Conservation (phyloP, 75 land plant species). For the Picea sitchensis region DNA sequence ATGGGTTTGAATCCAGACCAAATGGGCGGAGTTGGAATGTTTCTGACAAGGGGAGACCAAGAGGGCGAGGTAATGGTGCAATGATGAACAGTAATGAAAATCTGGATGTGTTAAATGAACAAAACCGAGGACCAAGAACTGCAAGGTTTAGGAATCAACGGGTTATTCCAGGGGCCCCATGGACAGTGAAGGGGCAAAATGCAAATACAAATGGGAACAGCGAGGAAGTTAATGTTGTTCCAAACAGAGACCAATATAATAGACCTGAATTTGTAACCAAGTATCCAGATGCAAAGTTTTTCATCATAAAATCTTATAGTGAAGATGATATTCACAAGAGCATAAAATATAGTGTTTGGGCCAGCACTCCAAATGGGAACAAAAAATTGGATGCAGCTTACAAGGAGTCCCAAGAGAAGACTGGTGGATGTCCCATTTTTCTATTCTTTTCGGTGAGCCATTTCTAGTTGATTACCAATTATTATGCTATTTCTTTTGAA, state of each 20-base stretch:
- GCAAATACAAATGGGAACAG: constrained; percentile 21
- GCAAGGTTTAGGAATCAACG: constrained; percentile 57
- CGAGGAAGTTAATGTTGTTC: constrained; percentile 27
- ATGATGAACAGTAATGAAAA: constrained; percentile 57
- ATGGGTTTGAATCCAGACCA: constrained; percentile 48
- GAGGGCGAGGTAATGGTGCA: constrained; percentile 57
- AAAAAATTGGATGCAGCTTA: constrained; percentile 85
- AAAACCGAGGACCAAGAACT: constrained; percentile 89
- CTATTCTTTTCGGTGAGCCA: constrained; percentile 82
- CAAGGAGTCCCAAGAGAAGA: constrained; percentile 55
- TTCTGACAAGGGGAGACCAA: constrained; percentile 55
- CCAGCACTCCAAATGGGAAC: constrained; percentile 93
- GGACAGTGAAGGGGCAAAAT: constrained; percentile 40
- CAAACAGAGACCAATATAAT: constrained; percentile 69
- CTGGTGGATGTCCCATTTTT: constrained; percentile 79
- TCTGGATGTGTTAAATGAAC: constrained; percentile 77
- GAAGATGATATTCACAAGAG: constrained; percentile 98
- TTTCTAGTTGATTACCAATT: background rate
- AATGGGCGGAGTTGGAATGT: constrained; percentile 53
- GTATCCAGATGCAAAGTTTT: constrained; percentile 77
- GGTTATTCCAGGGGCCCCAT: constrained; percentile 15
- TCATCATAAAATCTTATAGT: constrained; percentile 91
- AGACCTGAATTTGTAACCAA: constrained; percentile 52
- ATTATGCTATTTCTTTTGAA: background rate
- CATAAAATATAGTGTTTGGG: constrained; percentile 91